phyloP scores from a whole-genome alignment of 805 yeast species.

The Pichia manshurica region DNA sequence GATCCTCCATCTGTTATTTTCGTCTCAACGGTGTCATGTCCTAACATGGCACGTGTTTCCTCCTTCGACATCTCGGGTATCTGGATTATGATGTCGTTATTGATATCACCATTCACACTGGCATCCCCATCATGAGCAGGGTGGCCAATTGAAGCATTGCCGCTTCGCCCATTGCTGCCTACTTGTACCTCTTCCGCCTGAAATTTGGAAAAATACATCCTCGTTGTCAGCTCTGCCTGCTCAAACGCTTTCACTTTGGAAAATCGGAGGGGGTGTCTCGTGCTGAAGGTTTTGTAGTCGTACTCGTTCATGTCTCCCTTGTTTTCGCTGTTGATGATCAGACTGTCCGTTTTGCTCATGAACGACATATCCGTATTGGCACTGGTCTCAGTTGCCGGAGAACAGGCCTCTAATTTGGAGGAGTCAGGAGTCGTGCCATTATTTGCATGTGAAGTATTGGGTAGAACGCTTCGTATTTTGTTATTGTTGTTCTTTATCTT shows the following conservation, averaged over 20 bases:
- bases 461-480: background rate
- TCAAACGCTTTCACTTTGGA: constrained; percentile 34
- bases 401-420: background rate
- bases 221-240: constrained; percentile 32
- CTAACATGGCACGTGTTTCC: constrained; percentile 17
- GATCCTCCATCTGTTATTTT: background rate
- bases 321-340: constrained; percentile 22
- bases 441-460: too few relatives aligned
- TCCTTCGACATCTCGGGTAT: constrained; percentile 21
- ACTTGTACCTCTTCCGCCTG: background rate
- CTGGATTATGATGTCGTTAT: constrained; percentile 15
- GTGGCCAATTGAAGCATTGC: too few relatives aligned
- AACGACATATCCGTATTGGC: constrained; percentile 7
- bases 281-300: constrained; percentile 32
- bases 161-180: constrained; percentile 1
- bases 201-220: constrained; percentile 24
- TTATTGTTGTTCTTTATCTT: background rate
- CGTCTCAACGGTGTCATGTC: constrained; percentile 1
- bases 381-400: constrained; percentile 8
- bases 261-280: constrained; percentile 29
- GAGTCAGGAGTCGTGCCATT: background rate
- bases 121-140: too few relatives aligned
- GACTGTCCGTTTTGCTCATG: constrained; percentile 19
- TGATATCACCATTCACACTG: background rate
- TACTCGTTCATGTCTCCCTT: constrained; percentile 28